Evolutionary conservation across 2,329 filamentous ascomycete genomes (phyloP), one percentile per base, ranked within the genome.

Genomic region (Geosmithia morbida): DNA sequence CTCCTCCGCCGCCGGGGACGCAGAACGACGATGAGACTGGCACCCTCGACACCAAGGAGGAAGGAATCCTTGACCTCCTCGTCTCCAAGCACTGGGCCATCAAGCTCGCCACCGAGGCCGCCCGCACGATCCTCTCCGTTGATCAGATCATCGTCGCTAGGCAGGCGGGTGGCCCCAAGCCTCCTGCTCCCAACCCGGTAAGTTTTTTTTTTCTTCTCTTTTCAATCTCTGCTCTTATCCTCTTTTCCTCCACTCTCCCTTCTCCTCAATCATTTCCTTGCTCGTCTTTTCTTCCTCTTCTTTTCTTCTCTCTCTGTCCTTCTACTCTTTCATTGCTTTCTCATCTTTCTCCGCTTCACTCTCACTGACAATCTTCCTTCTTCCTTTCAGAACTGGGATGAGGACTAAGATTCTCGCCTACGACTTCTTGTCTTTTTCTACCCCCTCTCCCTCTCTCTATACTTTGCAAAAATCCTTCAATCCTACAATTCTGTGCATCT

Each of bases 131-230:
- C 29, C 72, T 98, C 53, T 94, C 88, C 44, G 92, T 98, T 40
- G 92, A 98, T 67, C 94, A 98, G 70, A 98, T 98, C 61, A 98
- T 98, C 62, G 92, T 98, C 49, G 89, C 94, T 52, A 81, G 90
- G 69, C 92, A 97, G 70, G 92, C 94, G 44, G 92, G 92, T 61
- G 92, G 92, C 39, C 92, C 94, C 19, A 98, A 98, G 76, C 90
- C 90, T 48, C 92, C 92, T 29, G 89, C 85, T 44, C 92, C 88
- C 55, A 96, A 96, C 68, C 84, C 89, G 43, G 71, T 75, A 61
- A 59, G 71, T 65, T 37, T 16, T 37, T 16, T 37, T 37, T 11
- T 11, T 13, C 13, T 37, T 37, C 33, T 37, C 30, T 33, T 40
- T 14, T 29, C n/a, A 45, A 2, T 17, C 18, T 17, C 39, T 39